Conservation (phyloP, 73 alveolate genomes). For the Tetrahymena borealis region DNA sequence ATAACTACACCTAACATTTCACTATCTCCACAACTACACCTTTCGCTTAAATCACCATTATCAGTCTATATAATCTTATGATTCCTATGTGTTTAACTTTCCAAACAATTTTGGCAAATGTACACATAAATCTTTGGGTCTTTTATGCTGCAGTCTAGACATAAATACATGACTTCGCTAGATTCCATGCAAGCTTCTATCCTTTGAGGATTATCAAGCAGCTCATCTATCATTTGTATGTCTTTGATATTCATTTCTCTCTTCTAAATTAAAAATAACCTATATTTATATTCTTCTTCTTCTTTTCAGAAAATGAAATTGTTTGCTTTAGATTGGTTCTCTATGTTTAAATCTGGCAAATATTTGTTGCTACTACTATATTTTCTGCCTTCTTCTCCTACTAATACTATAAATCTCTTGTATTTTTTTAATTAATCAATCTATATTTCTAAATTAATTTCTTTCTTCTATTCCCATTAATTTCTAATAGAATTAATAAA, state of each 20-base stretch:
- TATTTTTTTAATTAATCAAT: not conserved
- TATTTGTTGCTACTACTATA: not conserved
- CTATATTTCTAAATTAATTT: not conserved
- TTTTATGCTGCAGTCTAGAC: not conserved
- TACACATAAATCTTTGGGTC: not conserved
- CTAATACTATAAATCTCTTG: not conserved
- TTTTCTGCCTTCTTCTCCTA: not conserved
- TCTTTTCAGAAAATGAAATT: not conserved
- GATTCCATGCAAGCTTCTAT: not conserved
- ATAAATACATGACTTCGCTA: not conserved
- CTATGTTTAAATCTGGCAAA: not conserved
- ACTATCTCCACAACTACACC: not conserved
- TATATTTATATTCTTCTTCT: not conserved
- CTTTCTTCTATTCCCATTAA: not conserved
- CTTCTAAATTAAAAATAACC: not conserved
- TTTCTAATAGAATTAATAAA: not conserved
- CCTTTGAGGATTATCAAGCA: not conserved
- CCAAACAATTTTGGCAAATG: not conserved
- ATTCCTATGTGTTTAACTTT: not conserved
- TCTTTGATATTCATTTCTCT: not conserved
- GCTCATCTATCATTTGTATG: not conserved
- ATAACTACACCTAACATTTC: not conserved
- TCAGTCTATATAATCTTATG: not conserved
- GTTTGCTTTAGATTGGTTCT: not conserved
- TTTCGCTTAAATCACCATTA: not conserved